These are phyloP conservation scores for Albatrellus ellisii DNA, from an alignment of 768 basidiomycete genomes.

Conservation along the genomic window DNA sequence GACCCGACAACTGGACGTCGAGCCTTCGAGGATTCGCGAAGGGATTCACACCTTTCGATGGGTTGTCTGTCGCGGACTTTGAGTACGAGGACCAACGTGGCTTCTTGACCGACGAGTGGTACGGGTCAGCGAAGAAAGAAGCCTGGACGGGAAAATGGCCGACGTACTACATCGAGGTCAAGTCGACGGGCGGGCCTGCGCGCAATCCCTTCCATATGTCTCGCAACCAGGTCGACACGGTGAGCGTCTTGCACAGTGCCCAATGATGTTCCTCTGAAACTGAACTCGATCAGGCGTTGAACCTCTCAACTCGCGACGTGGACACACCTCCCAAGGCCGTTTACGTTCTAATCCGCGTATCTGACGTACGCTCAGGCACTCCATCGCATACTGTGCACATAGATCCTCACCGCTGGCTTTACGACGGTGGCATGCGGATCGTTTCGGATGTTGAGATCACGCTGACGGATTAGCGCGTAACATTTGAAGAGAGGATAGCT, in stretches of 20 bases:
- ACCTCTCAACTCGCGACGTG: no score
- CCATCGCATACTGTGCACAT: no score
- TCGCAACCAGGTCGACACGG: slow-evolving; percentile 12
- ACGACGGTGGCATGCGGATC: no score
- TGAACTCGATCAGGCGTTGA: no score
- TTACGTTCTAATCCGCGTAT: no score
- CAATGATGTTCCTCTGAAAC: no score
- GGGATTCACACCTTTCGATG: slow-evolving; percentile 12
- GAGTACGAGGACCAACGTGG: slow-evolving; percentile 15
- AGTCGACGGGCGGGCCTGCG: slow-evolving; percentile 13
- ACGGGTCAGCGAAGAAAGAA: slow-evolving; percentile 8
- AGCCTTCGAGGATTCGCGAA: slow-evolving; percentile 12
- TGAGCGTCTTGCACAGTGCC: slow-evolving; percentile 12
- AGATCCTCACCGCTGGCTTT: no score
- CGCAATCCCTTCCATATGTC: slow-evolving; percentile 17
- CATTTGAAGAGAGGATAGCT: no score
- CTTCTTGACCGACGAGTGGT: slow-evolving; percentile 13
- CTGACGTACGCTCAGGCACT: no score
- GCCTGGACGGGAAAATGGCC: slow-evolving; percentile 16
- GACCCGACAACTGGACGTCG: slow-evolving; percentile 18
- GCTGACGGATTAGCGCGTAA: no score
- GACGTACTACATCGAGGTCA: slow-evolving; percentile 19
- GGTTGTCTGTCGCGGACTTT: slow-evolving; percentile 15
- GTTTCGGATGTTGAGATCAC: no score
- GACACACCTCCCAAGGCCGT: no score